Percentiles rank a stretch among this genome's conserved stretches.
Conservation (phyloP, 2,329 filamentous ascomycete genomes). For the Arachnopeziza araneosa region DNA sequence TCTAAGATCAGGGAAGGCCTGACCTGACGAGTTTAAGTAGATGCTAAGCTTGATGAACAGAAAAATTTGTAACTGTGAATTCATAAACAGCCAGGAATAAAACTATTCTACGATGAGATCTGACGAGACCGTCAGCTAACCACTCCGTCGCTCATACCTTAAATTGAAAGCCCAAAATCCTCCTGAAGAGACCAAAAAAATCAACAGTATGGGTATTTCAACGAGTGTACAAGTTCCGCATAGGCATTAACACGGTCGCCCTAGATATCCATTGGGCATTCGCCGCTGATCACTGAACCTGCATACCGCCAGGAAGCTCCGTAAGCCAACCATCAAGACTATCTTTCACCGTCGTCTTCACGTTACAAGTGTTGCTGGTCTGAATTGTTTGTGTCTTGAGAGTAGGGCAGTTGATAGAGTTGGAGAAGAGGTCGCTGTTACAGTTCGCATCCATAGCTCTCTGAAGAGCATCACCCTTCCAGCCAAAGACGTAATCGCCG, state of each 20-base stretch:
- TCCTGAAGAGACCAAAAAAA: neutral
- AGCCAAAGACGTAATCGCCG: conserved; percentile 47
- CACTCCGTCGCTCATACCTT: neutral
- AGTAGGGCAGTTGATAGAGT: conserved; percentile 36
- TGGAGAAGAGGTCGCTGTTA: conserved; percentile 39
- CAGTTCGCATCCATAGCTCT: conserved; percentile 41
- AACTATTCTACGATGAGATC: neutral
- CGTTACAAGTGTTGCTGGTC: neutral
- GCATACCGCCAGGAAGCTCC: neutral
- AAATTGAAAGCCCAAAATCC: neutral
- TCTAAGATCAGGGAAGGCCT: no score
- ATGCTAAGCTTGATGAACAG: neutral
- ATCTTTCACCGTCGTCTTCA: neutral
- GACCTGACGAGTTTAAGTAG: neutral
- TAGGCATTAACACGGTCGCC: neutral
- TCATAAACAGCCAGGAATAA: neutral
- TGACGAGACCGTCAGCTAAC: neutral
- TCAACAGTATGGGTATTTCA: neutral
- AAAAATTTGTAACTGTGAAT: neutral
- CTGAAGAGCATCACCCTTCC: conserved; percentile 33
- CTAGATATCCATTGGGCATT: neutral
- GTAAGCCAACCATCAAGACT: neutral
- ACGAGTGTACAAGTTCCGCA: neutral
- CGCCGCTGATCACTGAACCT: neutral
- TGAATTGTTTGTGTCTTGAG: conserved; percentile 35